Conservation (phyloP, 306 rosid genomes). For the Vicia faba region DNA sequence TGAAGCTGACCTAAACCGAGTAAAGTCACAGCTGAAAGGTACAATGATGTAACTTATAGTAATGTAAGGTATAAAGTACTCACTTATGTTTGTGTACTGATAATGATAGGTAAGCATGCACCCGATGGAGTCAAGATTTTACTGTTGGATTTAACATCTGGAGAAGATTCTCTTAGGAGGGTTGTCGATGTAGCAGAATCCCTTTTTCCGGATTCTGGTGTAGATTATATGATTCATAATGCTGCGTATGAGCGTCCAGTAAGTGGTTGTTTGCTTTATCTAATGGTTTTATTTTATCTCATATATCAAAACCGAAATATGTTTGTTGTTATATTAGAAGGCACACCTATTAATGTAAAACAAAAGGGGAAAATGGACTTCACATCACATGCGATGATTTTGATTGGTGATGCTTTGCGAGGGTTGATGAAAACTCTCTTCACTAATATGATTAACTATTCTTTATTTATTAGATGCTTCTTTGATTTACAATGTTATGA, state of each 20-base stretch:
- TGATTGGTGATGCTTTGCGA: conserved; percentile 5
- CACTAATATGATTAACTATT: conserved; percentile 1
- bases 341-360: conserved; percentile 11
- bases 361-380: not conserved
- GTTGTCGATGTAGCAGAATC: conserved; percentile 81
- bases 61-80: no score
- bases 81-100: no score
- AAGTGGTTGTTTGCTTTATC: conserved; percentile 49
- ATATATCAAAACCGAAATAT: conserved; percentile 11
- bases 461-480: conserved; percentile 7
- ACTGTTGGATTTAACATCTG: conserved; percentile 78
- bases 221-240: conserved; percentile 92
- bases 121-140: conserved; percentile 72
- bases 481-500: conserved; percentile 1
- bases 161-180: conserved; percentile 69
- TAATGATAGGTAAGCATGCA: conserved; percentile 84
- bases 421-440: conserved; percentile 16
- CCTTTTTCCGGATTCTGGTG: conserved; percentile 68
- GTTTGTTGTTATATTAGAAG: conserved; percentile 1
- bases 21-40: conserved; percentile 75
- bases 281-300: conserved; percentile 16
- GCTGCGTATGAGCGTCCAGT: conserved; percentile 97
- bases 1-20: conserved; percentile 81
- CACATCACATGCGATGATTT: conserved; percentile 27
- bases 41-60: conserved; percentile 25